Conservation (phyloP, 2,329 filamentous ascomycete genomes). For the Xylariaceae sp. region DNA sequence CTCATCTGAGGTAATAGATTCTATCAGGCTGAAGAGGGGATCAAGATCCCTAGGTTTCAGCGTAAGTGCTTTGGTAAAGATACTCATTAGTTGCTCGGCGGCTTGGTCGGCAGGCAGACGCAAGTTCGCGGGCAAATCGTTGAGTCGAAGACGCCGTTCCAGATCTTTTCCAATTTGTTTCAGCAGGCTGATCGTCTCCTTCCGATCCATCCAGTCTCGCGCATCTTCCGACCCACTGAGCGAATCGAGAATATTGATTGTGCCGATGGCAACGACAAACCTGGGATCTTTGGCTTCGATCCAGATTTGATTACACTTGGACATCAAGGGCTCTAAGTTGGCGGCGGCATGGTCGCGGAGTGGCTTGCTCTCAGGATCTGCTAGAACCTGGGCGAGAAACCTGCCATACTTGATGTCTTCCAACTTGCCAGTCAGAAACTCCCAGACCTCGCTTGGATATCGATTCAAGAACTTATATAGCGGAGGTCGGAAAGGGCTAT, state of each 20-base stretch:
- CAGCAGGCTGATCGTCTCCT: slow-evolving; percentile 57
- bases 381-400: slow-evolving; percentile 83
- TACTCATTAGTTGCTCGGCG: slow-evolving; percentile 78
- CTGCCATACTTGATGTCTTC: slow-evolving; percentile 85
- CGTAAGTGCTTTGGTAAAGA: slow-evolving; percentile 77
- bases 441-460: slow-evolving; percentile 85
- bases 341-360: slow-evolving; percentile 71
- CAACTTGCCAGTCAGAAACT: slow-evolving; percentile 71
- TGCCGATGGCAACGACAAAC: slow-evolving; percentile 72
- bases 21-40: slow-evolving; percentile 77
- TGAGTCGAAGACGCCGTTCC: slow-evolving; percentile 66
- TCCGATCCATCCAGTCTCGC: slow-evolving; percentile 68
- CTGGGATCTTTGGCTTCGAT: slow-evolving; percentile 65
- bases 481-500: slow-evolving; percentile 86
- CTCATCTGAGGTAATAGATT: slow-evolving; percentile 77
- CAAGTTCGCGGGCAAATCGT: slow-evolving; percentile 66
- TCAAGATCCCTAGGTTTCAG: slow-evolving; percentile 74
- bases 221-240: slow-evolving; percentile 64
- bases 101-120: slow-evolving; percentile 86
- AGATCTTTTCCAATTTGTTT: slow-evolving; percentile 71
- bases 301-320: slow-evolving; percentile 60
- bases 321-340: slow-evolving; percentile 69
- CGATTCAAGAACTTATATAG: slow-evolving; percentile 91
- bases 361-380: slow-evolving; percentile 67
- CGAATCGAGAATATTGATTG: slow-evolving; percentile 79